Evolutionary conservation across 352 stramenopile species (phyloP).

Genomic region (Phytopythium montanum): DNA sequence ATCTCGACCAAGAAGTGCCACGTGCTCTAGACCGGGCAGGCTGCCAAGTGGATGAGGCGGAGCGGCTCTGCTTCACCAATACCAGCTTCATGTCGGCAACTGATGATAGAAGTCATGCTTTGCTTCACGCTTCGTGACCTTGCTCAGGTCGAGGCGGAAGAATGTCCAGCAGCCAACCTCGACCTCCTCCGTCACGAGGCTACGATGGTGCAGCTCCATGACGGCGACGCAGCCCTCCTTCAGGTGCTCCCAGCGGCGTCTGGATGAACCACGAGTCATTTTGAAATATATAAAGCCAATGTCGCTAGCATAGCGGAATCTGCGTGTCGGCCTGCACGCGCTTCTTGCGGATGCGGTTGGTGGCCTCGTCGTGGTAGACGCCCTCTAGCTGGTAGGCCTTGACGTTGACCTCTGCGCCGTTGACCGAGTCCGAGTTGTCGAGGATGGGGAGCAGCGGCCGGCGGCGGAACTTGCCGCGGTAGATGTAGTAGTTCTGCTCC

Average conservation of each 20-base stretch:
- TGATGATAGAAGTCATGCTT: no score
- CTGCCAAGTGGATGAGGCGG: no score
- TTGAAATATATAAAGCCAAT: no score
- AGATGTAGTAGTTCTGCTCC: constrained; percentile 25
- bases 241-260: constrained; percentile 79
- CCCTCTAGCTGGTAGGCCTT: constrained; percentile 14
- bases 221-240: constrained; percentile 85
- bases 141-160: constrained; percentile 85
- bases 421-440: constrained; percentile 6
- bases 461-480: constrained; percentile 11
- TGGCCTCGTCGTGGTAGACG: constrained; percentile 14
- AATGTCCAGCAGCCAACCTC: constrained; percentile 90
- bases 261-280: constrained; percentile 88
- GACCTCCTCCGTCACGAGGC: constrained; percentile 77
- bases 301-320: constrained; percentile 14
- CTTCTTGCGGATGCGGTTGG: constrained; percentile 13
- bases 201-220: constrained; percentile 85
- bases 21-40: constrained; percentile 52
- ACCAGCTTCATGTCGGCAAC: no score
- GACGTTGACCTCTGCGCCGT: constrained; percentile 12
- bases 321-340: constrained; percentile 9
- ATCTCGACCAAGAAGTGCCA: constrained; percentile 98
- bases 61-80: neutral
- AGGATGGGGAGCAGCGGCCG: constrained; percentile 15
- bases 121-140: constrained; percentile 89